phyloP scores from a whole-genome alignment of 75 land plant genomes.

The Sequoiadendron giganteum region DNA sequence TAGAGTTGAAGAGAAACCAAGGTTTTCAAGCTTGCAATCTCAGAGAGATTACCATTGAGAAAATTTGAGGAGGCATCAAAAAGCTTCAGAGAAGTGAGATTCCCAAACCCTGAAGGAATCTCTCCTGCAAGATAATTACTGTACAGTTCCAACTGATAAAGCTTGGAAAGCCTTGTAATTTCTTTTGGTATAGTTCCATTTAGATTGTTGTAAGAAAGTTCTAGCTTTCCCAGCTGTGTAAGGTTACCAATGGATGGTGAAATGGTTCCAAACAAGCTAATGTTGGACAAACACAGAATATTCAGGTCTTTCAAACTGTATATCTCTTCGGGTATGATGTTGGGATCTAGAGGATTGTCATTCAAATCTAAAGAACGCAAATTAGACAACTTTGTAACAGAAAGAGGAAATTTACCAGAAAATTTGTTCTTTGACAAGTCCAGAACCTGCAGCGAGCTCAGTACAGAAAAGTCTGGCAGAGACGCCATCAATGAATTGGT shows the following conservation, averaged over 20 bases:
- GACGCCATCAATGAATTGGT: conserved; percentile 30
- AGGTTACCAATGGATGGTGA: conserved; percentile 54
- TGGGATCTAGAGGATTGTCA: conserved; percentile 36
- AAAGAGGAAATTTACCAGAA: conserved; percentile 51
- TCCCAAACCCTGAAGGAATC: conserved; percentile 57
- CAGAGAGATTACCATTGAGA: conserved; percentile 55
- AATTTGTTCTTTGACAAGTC: conserved; percentile 42
- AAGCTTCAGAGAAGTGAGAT: conserved; percentile 41
- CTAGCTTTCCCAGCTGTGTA: conserved; percentile 32
- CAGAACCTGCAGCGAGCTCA: conserved; percentile 29
- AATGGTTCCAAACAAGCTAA: conserved; percentile 39
- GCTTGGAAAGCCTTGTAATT: conserved; percentile 41
- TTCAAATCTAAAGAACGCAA: conserved; percentile 30
- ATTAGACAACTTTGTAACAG: conserved; percentile 24
- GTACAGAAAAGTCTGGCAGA: conserved; percentile 36
- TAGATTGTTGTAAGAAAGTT: conserved; percentile 49
- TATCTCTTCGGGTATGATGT: conserved; percentile 35
- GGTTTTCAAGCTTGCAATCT: conserved; percentile 41
- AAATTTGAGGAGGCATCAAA: conserved; percentile 60
- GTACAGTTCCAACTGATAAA: conserved; percentile 62
- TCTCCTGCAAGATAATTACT: conserved; percentile 48
- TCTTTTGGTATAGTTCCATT: conserved; percentile 59
- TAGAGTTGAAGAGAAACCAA: conserved; percentile 51
- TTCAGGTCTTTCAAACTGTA: conserved; percentile 19
- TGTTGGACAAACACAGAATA: conserved; percentile 41